Base-by-base conservation (phyloP, 345 rosid species). In the Rhodamnia rubescens region DNA sequence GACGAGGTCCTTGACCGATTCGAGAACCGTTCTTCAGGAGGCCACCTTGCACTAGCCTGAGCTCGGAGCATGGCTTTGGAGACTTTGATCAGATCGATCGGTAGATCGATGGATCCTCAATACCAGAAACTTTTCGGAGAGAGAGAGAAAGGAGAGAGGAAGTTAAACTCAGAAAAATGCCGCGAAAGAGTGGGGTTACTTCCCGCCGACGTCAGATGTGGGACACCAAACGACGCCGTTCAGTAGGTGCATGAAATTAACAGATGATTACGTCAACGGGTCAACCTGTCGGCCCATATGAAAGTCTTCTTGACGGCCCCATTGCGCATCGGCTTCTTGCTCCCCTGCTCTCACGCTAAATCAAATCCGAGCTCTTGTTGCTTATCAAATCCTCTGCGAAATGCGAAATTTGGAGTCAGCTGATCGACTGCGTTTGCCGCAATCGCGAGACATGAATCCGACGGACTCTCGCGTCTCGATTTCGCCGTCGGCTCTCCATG, bases 21-120 rank as follows among this genome's bases (percentile, higher is more conserved):
- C 98, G 36, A 97, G 89, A 16, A 96, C 99, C 92, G n/a, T 97
- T 97, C 99, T 97, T 97, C n/a, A 96, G 78, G 2, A 96, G 92
- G 40, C 98, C 96, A 1, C 98, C 98, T 54, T 95, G 99, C 7
- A 94, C 95, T 12, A 97, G 83, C 87, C 95, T 92, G 11, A 96
- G 95, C 88, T 95, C 99, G 84, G 84, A 91, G 86, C 95, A 96
- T 92, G 85, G 85, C 26, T 26, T 1, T 50, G 74, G 40, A 29
- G 20, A 59, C 20, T 59, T 59, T 1, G 1, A 59, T 59, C 40
- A 1, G 4, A 57, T 57, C 3, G 0, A 49, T 52, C 53, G 2
- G n/a, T n/a, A 36, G 40, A 36, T 27, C 0, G 0, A 59, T 27
- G 1, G 2, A 59, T 27, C 40, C 27, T 27, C 40, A 0, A n/a